Percentiles rank a stretch among this genome's conserved stretches.
These are phyloP conservation scores for Daldinia bambusicola DNA, from an alignment of 495 filamentous ascomycete genomes.

Conservation along the genomic window DNA sequence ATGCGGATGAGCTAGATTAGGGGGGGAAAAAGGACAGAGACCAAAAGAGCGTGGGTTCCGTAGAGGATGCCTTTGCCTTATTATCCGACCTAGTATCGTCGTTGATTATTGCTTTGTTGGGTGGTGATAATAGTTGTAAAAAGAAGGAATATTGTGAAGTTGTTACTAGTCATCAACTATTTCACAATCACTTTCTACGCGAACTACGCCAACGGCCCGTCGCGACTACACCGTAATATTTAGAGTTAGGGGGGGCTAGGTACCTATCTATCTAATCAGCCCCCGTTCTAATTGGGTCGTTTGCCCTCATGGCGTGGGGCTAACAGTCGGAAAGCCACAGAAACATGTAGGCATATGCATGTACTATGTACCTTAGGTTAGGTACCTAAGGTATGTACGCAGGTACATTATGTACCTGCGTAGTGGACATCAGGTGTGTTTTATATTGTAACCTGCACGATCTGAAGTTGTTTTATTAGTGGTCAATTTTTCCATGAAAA, in stretches of 20 bases:
- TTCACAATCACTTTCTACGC: constrained; percentile 31
- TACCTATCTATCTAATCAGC: constrained; percentile 26
- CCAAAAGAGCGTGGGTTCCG: constrained; percentile 40
- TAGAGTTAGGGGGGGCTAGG: too few species aligned
- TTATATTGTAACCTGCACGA: too few species aligned
- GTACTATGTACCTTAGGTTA: neutral
- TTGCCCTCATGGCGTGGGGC: constrained; percentile 11
- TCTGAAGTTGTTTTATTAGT: too few species aligned
- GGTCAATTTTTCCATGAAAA: too few species aligned
- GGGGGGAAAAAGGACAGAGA: constrained; percentile 22
- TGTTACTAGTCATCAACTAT: constrained; percentile 27
- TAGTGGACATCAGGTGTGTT: too few species aligned
- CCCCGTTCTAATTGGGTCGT: constrained; percentile 23
- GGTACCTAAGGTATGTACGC: neutral
- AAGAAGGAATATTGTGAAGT: constrained; percentile 26
- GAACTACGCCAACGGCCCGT: constrained; percentile 28
- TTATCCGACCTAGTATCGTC: constrained; percentile 27
- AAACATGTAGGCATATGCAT: too few species aligned
- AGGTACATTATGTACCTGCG: neutral
- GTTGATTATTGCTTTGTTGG: constrained; percentile 19
- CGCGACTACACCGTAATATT: too few species aligned
- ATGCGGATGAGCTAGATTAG: constrained; percentile 37
- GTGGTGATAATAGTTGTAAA: constrained; percentile 29
- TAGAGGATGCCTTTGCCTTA: constrained; percentile 26
- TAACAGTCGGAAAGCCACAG: constrained; percentile 21